phyloP scores from a whole-genome alignment of 2,329 filamentous ascomycete genomes.

The Penicillium sp. region DNA sequence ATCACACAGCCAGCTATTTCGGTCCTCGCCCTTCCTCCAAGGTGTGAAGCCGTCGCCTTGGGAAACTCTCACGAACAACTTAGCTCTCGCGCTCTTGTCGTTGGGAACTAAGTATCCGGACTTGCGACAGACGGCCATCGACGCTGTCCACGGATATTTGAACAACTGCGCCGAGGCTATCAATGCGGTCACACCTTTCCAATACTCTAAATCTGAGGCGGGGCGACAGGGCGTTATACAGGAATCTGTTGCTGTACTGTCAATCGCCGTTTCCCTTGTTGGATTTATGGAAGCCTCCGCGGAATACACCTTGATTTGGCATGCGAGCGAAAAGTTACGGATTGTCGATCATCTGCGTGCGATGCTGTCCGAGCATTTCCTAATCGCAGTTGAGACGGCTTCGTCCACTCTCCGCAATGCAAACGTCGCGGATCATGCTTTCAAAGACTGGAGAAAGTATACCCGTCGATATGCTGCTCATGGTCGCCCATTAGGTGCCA shows the following conservation, averaged over 20 bases:
- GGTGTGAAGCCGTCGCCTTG: constrained; percentile 84
- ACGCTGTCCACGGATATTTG: constrained; percentile 70
- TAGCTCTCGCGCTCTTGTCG: constrained; percentile 78
- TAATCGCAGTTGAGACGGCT: constrained; percentile 83
- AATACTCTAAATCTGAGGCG: constrained; percentile 57
- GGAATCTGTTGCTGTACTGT: constrained; percentile 68
- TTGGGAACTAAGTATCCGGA: constrained; percentile 71
- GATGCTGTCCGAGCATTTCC: constrained; percentile 78
- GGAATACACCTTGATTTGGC: constrained; percentile 78
- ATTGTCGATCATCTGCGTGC: constrained; percentile 70
- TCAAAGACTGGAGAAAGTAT: constrained; percentile 86
- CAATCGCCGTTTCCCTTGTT: constrained; percentile 78
- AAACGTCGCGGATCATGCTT: constrained; percentile 61
- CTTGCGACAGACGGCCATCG: constrained; percentile 65
- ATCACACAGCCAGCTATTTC: constrained; percentile 74
- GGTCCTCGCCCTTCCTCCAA: constrained; percentile 77
- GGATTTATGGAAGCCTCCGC: constrained; percentile 86
- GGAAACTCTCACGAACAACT: constrained; percentile 75
- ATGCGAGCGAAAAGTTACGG: constrained; percentile 67
- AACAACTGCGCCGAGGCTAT: constrained; percentile 67
- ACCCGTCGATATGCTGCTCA: constrained; percentile 76
- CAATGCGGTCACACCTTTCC: constrained; percentile 54
- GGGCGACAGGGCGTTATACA: constrained; percentile 43
- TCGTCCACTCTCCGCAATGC: constrained; percentile 87
- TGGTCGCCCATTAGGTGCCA: constrained; percentile 81